phyloP scores from a whole-genome alignment of 805 yeast species.

The Yarrowia sp. region DNA sequence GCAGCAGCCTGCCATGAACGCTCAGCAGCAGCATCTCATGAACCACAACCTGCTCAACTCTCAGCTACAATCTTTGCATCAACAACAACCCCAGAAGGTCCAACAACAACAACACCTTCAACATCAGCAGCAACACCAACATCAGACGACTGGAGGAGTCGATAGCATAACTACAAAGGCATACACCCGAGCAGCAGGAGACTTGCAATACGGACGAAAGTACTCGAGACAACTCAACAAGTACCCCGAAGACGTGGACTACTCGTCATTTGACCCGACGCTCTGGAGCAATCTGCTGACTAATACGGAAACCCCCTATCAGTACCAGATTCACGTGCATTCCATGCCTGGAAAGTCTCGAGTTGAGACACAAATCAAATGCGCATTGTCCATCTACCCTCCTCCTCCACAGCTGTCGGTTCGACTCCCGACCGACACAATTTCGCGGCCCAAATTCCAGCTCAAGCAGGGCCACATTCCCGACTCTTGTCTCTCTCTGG shows the following conservation, averaged over 20 bases:
- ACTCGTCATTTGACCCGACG: neutral
- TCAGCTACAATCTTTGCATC: constrained; percentile 1
- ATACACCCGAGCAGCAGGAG: constrained; percentile 10
- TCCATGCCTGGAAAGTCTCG: constrained; percentile 79
- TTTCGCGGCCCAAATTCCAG: constrained; percentile 81
- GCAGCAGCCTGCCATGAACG: neutral
- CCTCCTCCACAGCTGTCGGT: constrained; percentile 70
- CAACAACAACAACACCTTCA: neutral
- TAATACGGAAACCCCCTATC: neutral
- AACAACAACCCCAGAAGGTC: neutral
- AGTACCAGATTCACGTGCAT: constrained; percentile 15
- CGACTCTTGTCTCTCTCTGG: constrained; percentile 45
- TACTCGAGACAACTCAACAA: constrained; percentile 14
- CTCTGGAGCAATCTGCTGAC: neutral
- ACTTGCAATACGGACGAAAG: constrained; percentile 10
- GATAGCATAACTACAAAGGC: neutral
- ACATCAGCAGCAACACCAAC: neutral
- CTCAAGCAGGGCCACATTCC: constrained; percentile 40
- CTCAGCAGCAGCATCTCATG: neutral
- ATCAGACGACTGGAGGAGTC: neutral
- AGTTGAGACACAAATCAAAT: constrained; percentile 92
- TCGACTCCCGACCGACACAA: constrained; percentile 81
- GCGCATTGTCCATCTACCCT: constrained; percentile 65
- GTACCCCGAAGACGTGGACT: constrained; percentile 22
- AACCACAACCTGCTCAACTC: neutral